Base-by-base conservation (phyloP, 441 rosid genomes). In the Gossypium schwendimanii region DNA sequence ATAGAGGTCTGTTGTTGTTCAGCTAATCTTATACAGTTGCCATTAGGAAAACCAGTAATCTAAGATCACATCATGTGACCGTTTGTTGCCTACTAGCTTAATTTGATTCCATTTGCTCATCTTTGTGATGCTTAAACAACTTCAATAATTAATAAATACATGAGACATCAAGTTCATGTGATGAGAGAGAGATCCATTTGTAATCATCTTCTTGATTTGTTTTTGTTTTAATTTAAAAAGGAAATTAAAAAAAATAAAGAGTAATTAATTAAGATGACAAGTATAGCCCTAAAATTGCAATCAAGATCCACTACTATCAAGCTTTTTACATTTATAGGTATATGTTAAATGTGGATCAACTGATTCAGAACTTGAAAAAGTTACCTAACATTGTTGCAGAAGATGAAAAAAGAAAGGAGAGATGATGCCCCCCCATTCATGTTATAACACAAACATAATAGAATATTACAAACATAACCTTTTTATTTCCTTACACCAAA, bases 11-110 rank as follows among this genome's bases (percentile, higher is more conserved):
- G 11, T 8, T 53, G 58, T 18, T 53, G 23, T 54, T 64, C 59
- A 55, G 39, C 33, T 1, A 54, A 62, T 62, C 66, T 61, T 45
- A 55, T 53, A 50, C n/a, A 41, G 17, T 53, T 72, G 54, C n/a
- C 72, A 62, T 15, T 5, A 21, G 20, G n/a, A 78, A 69, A 47
- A 70, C 44, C 70, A 58, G 73, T 62, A 75, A 55, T 49, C 17
- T 71, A 26, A 68, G 59, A 59, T 81, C 81, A 73, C 49, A 69
- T 79, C 83, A 79, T 68, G 81, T 75, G 81, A 73, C 49, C 10
- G 39, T 23, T 62, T 49, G 54, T 17, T 44, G 21, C 44, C 21
- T 39, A 45, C 24, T 36, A 61, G 20, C 24, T 39, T 21, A 36
- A 33, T 52, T 70, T 70, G 81, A 75, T 82, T 76, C 81, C 81